Evolutionary conservation across 176 grass and related monocot genomes (phyloP), one percentile per base, ranked within the genome.

Genomic region (Poa annua): DNA sequence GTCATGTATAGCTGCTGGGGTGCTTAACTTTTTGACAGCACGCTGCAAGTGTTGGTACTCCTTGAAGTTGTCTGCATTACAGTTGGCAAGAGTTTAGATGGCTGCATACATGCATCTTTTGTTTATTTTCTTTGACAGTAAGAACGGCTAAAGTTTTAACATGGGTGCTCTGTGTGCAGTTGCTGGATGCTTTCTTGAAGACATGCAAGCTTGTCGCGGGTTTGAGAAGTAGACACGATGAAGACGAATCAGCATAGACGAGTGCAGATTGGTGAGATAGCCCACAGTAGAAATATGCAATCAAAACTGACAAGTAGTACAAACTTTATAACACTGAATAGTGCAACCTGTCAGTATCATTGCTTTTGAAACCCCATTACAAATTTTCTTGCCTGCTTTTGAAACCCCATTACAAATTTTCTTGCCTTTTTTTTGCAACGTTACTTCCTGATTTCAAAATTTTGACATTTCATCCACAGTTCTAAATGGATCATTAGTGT

Each of bases 161-260:
- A 51, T 22, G 25, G 48, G 63, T 68, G 8, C 32, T 81, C 8
- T 71, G 39, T 84, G 82, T 89, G 86, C 82, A 96, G 93, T 86
- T 96, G 49, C 71, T 96, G 75, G 93, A 88, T 83, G 29, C 85
- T 91, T 93, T 96, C 90, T 50, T 96, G 62, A 93, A 89, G 90
- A 96, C 93, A 78, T 91, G 90, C 82, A 96, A 88, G 83, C 85
- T 96, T 64, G 75, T 93, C 26, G 85, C 86, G 48, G 79, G 84
- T 85, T 80, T 96, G 75, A 89, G 83, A 96, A 90, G 77, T 71
- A 86, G 84, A 68, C 79, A 83, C 11, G 88, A 84, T 13, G 80
- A 78, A 66, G 80, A 48, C 2, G 84, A 74, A 25, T 11, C 55
- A 10, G 3, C 62, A 73, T 90, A 82, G 75, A 69, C 8, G 47